Conservation (phyloP, 805 yeast species). For the Blastobotrys parvus region DNA sequence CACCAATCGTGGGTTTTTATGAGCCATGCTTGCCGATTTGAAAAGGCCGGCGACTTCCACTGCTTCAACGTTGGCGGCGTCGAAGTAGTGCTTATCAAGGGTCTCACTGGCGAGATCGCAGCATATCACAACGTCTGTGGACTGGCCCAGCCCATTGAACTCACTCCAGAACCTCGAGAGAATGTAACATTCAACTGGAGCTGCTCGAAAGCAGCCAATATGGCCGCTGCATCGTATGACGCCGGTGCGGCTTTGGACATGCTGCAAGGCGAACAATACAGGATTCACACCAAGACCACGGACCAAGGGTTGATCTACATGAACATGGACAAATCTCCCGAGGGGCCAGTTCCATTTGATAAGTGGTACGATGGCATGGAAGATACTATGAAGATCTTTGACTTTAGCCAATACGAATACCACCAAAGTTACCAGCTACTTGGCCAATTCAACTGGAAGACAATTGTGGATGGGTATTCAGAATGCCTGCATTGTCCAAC, state of each 20-base stretch:
- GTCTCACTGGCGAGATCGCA: background rate
- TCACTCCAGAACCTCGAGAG: background rate
- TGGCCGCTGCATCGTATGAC: background rate
- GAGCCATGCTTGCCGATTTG: background rate
- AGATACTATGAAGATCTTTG: background rate
- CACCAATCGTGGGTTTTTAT: conserved; percentile 1
- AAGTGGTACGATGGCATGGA: background rate
- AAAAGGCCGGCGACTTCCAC: background rate
- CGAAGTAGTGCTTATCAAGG: background rate
- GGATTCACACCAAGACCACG: background rate
- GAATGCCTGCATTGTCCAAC: conserved; percentile 2
- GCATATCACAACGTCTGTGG: background rate
- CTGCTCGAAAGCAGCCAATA: background rate
- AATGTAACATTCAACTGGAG: background rate
- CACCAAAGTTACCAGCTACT: background rate
- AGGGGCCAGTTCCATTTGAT: conserved; percentile 1
- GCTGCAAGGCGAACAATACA: background rate
- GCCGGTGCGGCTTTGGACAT: background rate
- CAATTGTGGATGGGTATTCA: background rate
- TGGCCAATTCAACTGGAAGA: conserved; percentile 1
- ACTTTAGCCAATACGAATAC: background rate
- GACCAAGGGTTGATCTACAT: background rate
- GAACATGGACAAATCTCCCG: background rate
- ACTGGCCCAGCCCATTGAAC: background rate
- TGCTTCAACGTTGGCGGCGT: background rate